Conservation (phyloP, 768 basidiomycete species). For the Pisolithus albus region DNA sequence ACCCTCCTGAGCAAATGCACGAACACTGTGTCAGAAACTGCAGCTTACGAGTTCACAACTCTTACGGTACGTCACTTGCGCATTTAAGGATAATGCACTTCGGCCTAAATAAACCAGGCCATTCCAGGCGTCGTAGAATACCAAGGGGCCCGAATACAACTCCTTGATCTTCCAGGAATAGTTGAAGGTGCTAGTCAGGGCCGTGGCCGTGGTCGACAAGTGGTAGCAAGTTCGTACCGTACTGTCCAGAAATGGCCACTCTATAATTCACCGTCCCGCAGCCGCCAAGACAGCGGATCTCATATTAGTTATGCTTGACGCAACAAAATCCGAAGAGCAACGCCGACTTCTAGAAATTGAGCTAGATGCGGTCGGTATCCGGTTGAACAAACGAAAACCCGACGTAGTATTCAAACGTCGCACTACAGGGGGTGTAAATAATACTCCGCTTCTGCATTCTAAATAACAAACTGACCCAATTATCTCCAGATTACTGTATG, state of each 20-base stretch:
- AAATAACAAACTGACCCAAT: background rate
- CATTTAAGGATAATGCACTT: background rate
- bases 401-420: conserved; percentile 95
- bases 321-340: conserved; percentile 91
- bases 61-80: conserved; percentile 47
- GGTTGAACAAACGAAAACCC: conserved; percentile 83
- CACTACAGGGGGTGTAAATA: conserved; percentile 81
- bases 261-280: conserved; percentile 18
- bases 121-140: conserved; percentile 98
- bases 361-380: conserved; percentile 93
- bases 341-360: conserved; percentile 83
- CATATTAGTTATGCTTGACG: conserved; percentile 89
- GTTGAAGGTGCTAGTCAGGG: conserved; percentile 90
- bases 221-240: conserved; percentile 67
- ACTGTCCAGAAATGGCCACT: background rate
- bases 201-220: conserved; percentile 90
- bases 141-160: conserved; percentile 87
- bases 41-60: conserved; percentile 95
- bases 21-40: conserved; percentile 80
- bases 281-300: conserved; percentile 89
- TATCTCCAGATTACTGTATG: conserved; percentile 59
- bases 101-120: conserved; percentile 42
- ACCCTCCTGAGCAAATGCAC: conserved; percentile 90
- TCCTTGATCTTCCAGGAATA: conserved; percentile 93
- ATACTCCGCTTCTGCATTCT: background rate